Evolutionary conservation across 768 basidiomycete species (phyloP).

Genomic region (Mycena galericulata): DNA sequence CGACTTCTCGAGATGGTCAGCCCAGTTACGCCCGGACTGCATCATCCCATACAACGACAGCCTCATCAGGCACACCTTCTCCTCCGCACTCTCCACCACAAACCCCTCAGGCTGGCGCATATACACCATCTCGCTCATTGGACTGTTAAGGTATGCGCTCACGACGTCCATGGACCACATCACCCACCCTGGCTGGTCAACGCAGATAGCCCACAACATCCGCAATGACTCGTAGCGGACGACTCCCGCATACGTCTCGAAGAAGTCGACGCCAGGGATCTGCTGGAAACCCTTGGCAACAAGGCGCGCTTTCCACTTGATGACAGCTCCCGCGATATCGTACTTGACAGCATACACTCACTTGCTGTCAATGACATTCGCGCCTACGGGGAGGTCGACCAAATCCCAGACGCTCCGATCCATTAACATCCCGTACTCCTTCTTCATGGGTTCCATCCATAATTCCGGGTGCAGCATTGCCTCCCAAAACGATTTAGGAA

Average conservation of each 20-base stretch:
- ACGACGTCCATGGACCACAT: conserved; percentile 47
- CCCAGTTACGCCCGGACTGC: neutral
- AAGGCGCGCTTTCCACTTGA: conserved; percentile 39
- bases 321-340: conserved; percentile 45
- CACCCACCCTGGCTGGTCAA: too few relatives aligned
- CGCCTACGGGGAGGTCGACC: conserved; percentile 25
- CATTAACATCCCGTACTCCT: conserved; percentile 23
- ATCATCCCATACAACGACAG: neutral
- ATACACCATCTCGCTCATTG: conserved; percentile 46
- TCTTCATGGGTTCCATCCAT: conserved; percentile 30
- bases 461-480: conserved; percentile 27
- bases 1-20: neutral
- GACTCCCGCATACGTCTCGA: conserved; percentile 15
- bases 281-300: conserved; percentile 40
- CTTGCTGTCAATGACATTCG: too few relatives aligned
- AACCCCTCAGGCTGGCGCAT: conserved; percentile 46
- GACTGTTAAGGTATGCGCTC: conserved; percentile 42
- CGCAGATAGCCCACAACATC: conserved; percentile 39
- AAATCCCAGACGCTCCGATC: conserved; percentile 36
- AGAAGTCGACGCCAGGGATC: conserved; percentile 43
- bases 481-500: conserved; percentile 16
- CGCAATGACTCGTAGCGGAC: conserved; percentile 8
- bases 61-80: neutral
- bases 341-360: conserved; percentile 49
- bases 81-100: neutral